Evolutionary conservation across 257 asterid genomes (phyloP).

Genomic region (Nicotiana sylvestris): DNA sequence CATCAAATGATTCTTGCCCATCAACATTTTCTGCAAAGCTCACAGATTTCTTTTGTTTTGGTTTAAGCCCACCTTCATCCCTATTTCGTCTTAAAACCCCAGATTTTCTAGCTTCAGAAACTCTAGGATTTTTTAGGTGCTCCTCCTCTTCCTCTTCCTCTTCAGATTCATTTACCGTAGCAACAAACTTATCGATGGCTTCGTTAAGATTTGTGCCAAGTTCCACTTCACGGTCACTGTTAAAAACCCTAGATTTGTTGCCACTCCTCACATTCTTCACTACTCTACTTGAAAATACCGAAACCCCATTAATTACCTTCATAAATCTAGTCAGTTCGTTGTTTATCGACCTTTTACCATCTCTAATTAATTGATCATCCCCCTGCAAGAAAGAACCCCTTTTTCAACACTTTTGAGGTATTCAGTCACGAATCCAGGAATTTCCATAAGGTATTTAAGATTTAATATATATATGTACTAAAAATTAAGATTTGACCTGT

Average conservation of each 20-base stretch:
- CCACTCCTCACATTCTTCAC: constrained; percentile 29
- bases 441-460: neutral
- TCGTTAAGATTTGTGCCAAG: neutral
- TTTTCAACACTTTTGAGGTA: neutral
- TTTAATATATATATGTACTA: too few relatives aligned
- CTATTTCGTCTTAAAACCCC: constrained; percentile 9
- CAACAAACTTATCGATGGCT: constrained; percentile 23
- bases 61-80: constrained; percentile 22
- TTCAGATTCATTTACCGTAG: constrained; percentile 20
- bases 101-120: constrained; percentile 18
- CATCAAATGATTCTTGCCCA: constrained; percentile 22
- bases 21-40: constrained; percentile 54
- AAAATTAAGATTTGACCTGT: neutral
- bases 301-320: constrained; percentile 45
- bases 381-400: constrained; percentile 40
- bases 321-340: constrained; percentile 50
- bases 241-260: constrained; percentile 26
- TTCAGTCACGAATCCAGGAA: neutral
- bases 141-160: constrained; percentile 40
- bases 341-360: constrained; percentile 55
- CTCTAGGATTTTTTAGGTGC: constrained; percentile 17
- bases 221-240: neutral
- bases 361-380: constrained; percentile 75
- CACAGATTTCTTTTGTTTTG: constrained; percentile 56
- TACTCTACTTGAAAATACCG: constrained; percentile 29